phyloP scores from a whole-genome alignment of 768 basidiomycete species.

The Tulasnella sp. region DNA sequence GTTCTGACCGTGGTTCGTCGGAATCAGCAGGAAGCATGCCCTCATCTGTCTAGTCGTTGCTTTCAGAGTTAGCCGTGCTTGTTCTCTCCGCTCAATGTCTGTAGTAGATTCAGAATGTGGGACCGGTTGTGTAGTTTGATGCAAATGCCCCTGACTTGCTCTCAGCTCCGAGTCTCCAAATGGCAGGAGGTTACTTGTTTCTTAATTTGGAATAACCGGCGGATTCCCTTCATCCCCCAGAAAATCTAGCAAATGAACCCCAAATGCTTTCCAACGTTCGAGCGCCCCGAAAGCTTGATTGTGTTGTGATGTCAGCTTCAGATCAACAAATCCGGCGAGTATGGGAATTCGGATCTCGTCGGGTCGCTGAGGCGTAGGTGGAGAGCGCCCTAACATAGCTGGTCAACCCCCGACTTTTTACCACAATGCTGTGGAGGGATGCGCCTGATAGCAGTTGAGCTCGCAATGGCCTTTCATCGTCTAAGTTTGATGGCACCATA shows the following conservation, averaged over 20 bases:
- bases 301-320: background rate
- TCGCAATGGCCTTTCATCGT: background rate
- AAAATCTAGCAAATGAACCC: background rate
- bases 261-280: background rate
- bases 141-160: no score
- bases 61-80: background rate
- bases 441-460: background rate
- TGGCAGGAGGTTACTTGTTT: background rate
- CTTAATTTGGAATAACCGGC: background rate
- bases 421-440: background rate
- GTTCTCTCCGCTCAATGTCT: background rate
- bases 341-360: constrained; percentile 11
- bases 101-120: no score
- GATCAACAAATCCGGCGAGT: constrained; percentile 2
- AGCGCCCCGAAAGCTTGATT: background rate
- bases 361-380: background rate
- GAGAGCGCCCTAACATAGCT: background rate
- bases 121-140: no score
- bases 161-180: background rate
- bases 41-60: background rate
- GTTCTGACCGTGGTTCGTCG: background rate
- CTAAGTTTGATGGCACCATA: background rate
- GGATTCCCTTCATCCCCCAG: background rate
- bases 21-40: background rate
- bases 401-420: background rate